Base-by-base conservation (phyloP, 345 rosid genomes). In the Eucalyptus marginata region DNA sequence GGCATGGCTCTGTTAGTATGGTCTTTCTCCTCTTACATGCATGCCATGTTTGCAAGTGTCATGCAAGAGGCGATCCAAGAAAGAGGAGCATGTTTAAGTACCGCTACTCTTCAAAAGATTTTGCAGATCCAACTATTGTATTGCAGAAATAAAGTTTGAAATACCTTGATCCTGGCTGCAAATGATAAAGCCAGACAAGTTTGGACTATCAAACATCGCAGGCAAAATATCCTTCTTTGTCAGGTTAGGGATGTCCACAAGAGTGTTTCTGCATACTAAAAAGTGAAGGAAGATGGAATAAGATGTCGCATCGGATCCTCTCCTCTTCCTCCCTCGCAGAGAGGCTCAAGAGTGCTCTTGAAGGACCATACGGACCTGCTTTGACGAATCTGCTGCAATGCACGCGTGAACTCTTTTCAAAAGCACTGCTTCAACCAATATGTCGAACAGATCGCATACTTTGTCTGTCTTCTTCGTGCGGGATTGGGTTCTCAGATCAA, bases 291-390 rank as follows among this genome's bases (percentile, higher is more conserved):
- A 96, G 92, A 29, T 94, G 95, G 97, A 90, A 96, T n/a, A 40
- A 59, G 22, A 89, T 90, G 49, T 90, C 94, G 25, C 91, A 91
- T 68, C 93, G 92, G 85, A 90, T 62, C 87, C 93, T 95, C 76
- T 91, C 93, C 31, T 89, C 93, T 4, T 51, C 91, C 89, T 89
- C 89, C 5, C 31, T 91, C 1, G 47, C 86, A 10, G 92, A 93
- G n/a, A 90, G 33, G 31, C 90, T 94, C 2, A 80, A 90, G 79
- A 90, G 93, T 62, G 92, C 94, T 36, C 86, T 94, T 52, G 95
- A 94, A 93, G 97, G 96, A 58, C 95, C 95, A 40, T 94, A 94
- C 58, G 97, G 95, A 71, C 95, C 95, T 86, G 90, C 92, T 50
- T 90, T 92, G 29, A 91, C 94, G 27, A 59, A 92, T 76, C 92